Conservation (phyloP, 2,329 filamentous ascomycete genomes). For the Bipolaris zeicola region DNA sequence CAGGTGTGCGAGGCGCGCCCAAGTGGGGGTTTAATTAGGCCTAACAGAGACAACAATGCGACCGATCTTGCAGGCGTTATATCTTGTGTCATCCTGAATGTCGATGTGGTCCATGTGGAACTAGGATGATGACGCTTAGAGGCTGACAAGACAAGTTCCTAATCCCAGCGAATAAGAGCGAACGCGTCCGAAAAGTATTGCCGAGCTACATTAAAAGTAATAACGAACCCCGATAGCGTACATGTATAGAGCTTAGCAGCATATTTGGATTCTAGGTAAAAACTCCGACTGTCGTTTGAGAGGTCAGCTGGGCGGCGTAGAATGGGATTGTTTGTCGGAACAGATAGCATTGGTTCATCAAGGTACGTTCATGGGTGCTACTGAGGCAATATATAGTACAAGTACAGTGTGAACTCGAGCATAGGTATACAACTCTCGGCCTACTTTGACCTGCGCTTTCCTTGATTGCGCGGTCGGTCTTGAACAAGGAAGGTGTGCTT, state of each 20-base stretch:
- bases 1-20: not conserved
- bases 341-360: not conserved
- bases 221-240: not conserved
- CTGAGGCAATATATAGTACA: conserved; percentile 10
- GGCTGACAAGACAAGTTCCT: not conserved
- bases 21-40: conserved; percentile 7
- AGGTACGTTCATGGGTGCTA: conserved; percentile 12
- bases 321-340: not conserved
- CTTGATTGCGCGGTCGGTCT: conserved; percentile 83
- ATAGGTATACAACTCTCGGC: conserved; percentile 22
- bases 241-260: not conserved
- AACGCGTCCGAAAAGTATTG: conserved; percentile 3
- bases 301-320: not conserved
- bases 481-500: conserved; percentile 90
- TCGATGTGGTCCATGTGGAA: conserved; percentile 1
- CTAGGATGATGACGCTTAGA: not conserved
- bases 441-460: conserved; percentile 68
- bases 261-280: not conserved
- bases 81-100: conserved; percentile 14
- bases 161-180: not conserved
- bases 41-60: conserved; percentile 11
- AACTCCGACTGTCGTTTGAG: not conserved
- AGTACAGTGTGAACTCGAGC: conserved; percentile 24
- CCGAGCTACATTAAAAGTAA: not conserved
- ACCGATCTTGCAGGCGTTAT: conserved; percentile 13